Percentiles rank a stretch among this genome's conserved stretches.
Evolutionary conservation across 2,329 filamentous ascomycete species (phyloP).

Genomic region (Tolypocladium capitatum): DNA sequence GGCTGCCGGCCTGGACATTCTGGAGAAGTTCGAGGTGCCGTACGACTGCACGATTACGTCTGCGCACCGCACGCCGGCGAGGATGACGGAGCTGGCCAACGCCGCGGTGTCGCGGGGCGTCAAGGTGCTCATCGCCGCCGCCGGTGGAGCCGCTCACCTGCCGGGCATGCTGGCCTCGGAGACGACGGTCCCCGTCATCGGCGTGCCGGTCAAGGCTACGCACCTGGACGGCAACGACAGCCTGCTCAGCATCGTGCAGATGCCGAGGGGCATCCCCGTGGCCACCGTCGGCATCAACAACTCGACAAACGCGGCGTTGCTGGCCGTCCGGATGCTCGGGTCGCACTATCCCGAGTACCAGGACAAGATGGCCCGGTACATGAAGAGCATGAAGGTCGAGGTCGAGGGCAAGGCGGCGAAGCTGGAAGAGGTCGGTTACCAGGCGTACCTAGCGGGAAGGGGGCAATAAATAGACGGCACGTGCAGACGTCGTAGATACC

Average conservation of each 20-base stretch:
- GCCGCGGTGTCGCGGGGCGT: conserved; percentile 51
- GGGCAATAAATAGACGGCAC: conserved; percentile 13
- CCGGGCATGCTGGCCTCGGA: conserved; percentile 65
- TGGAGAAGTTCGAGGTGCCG: conserved; percentile 58
- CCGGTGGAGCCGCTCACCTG: conserved; percentile 59
- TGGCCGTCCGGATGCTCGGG: conserved; percentile 58
- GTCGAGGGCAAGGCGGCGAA: conserved; percentile 49
- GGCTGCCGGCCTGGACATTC: conserved; percentile 49
- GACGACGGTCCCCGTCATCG: conserved; percentile 61
- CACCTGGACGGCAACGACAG: conserved; percentile 60
- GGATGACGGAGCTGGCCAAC: conserved; percentile 55
- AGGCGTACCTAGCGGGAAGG: conserved; percentile 35
- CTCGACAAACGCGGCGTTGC: conserved; percentile 60
- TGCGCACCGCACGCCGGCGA: conserved; percentile 60
- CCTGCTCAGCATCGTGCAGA: conserved; percentile 61
- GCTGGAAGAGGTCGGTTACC: conserved; percentile 42
- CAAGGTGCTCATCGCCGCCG: conserved; percentile 63
- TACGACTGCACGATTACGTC: conserved; percentile 66
- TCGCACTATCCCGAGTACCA: conserved; percentile 41
- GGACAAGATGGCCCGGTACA: conserved; percentile 46
- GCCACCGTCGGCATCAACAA: conserved; percentile 73
- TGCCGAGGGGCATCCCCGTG: conserved; percentile 61
- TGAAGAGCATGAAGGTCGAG: conserved; percentile 47
- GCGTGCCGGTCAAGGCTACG: conserved; percentile 63
- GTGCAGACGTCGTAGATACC: background rate